Conservation (phyloP, 768 basidiomycete genomes). For the Lyophyllum shimeji region DNA sequence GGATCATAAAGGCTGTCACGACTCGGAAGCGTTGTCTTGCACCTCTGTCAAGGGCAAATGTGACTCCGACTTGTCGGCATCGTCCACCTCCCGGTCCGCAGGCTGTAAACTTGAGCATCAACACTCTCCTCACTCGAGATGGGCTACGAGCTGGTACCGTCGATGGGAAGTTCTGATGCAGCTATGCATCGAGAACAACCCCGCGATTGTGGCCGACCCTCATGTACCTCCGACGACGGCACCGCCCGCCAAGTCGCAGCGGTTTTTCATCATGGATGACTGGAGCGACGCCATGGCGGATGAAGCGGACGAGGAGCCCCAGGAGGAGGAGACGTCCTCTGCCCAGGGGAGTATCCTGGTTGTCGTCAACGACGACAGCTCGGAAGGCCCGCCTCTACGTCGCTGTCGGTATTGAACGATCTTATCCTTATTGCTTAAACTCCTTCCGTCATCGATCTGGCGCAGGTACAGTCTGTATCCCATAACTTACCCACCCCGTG, state of each 20-base stretch:
- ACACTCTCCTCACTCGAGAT: constrained; percentile 24
- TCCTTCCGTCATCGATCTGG: background rate
- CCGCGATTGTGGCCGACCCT: background rate
- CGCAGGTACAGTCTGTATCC: background rate
- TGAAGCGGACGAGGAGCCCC: constrained; percentile 18
- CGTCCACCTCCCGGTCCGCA: constrained; percentile 7
- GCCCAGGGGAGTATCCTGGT: constrained; percentile 9
- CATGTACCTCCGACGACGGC: background rate
- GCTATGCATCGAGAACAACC: constrained; percentile 30
- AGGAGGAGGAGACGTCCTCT: constrained; percentile 7
- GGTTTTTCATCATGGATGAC: constrained; percentile 21
- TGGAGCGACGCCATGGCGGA: constrained; percentile 8
- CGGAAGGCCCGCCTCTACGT: constrained; percentile 3
- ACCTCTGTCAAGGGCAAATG: background rate
- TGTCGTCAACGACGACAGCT: constrained; percentile 15
- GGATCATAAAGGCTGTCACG: background rate
- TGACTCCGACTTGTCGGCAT: background rate
- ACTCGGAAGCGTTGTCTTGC: background rate
- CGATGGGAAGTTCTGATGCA: constrained; percentile 54
- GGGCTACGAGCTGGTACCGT: constrained; percentile 51
- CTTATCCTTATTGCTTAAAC: background rate
- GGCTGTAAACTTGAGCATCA: constrained; percentile 5
- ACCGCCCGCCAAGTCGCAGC: constrained; percentile 10
- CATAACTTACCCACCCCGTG: background rate
- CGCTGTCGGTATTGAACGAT: constrained; percentile 6